Evolutionary conservation across 257 asterid genomes (phyloP).

Genomic region (Capsicum baccatum): DNA sequence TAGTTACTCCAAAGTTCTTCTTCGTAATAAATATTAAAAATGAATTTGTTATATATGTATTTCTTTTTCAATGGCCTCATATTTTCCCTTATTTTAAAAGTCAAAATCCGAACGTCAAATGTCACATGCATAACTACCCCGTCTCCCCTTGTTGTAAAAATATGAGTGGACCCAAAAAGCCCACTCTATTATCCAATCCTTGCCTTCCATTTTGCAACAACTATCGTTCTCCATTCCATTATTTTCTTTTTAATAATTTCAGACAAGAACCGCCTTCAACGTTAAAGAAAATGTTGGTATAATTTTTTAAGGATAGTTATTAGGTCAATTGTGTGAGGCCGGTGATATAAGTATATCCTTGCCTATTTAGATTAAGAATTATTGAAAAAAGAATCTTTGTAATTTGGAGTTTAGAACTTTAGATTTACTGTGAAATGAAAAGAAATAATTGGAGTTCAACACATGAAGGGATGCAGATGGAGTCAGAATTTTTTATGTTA

Average conservation of each 20-base stretch:
- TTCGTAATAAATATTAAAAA: too few species aligned
- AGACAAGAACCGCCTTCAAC: background rate
- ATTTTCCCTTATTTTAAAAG: conserved; percentile 11
- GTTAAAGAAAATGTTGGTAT: background rate
- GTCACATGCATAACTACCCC: conserved; percentile 27
- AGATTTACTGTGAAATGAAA: background rate
- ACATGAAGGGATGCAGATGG: background rate
- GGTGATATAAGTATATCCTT: background rate
- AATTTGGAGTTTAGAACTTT: background rate
- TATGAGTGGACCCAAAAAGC: background rate
- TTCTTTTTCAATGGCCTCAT: background rate
- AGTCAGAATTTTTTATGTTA: too few species aligned
- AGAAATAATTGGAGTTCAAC: background rate
- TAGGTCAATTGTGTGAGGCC: background rate
- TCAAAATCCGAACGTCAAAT: conserved; percentile 3
- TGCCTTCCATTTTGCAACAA: conserved; percentile 12
- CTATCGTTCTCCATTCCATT: background rate
- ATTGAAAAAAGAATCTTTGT: too few species aligned
- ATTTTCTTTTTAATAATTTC: background rate
- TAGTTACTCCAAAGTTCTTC: too few species aligned
- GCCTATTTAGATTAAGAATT: background rate
- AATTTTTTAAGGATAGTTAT: background rate
- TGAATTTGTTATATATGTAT: too few species aligned
- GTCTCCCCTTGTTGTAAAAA: background rate
- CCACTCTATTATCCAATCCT: background rate